Evolutionary conservation across 106 monocot genomes (phyloP), one percentile per base, ranked within the genome.

Genomic region (Acorus gramineus): DNA sequence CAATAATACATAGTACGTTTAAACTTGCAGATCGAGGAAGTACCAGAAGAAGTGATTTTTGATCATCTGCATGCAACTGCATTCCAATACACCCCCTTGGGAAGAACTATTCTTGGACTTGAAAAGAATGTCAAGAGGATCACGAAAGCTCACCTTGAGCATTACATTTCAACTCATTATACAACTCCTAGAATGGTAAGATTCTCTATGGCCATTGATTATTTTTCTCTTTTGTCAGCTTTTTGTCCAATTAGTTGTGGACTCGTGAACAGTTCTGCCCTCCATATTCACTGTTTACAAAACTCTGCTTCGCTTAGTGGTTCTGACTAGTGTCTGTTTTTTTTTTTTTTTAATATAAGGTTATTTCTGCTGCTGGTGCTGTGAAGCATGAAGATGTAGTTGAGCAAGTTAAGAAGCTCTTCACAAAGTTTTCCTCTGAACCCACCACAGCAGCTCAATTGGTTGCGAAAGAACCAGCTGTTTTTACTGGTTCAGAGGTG

Each of bases 91-190:
- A 77, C 82, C 73, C 82, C 89, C 3, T 60, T 98, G 52, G 91
- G 98, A 3, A 80, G 87, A 67, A 91, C 91, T 2, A 92, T 92
- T 44, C 66, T 98, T 42, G 98, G 91, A 5, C 74, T 91, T 71
- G 83, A 83, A 51, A 67, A 83, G 59, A 91, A 91, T 50, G 71
- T 98, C 66, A 88, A 84, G 75, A 77, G 78, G 55, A 98, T 91
- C 42, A 88, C 83, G 8, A 74, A 86, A 76, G 83, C 85, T 49
- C 72, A 98, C 62, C 82, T 98, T 14, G 64, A 85, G 60, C 79
- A 85, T 71, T 98, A 98, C 75, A 86, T 98, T 49, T 76, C 82
- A 76, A 79, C 91, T 69, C 91, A 98, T 62, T 98, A 91, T 58
- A 83, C 96, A 11, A 77, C 98, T 57, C 85, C 98, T 46, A 71